Conservation (phyloP, 2,329 filamentous ascomycete species). For the Hypoxylon sp. region DNA sequence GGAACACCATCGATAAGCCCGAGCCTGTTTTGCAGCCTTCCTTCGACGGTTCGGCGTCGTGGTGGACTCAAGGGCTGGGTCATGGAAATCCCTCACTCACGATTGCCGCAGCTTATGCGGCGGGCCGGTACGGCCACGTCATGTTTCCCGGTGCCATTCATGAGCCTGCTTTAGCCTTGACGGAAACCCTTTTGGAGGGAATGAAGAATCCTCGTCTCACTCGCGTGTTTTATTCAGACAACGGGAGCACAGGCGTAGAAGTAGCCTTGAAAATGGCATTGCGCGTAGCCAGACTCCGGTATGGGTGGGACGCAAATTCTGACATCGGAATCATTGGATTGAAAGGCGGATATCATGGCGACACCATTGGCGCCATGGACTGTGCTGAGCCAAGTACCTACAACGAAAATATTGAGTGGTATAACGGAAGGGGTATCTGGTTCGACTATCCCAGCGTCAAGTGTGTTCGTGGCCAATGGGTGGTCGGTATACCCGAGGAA, state of each 20-base stretch:
- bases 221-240: constrained; percentile 87
- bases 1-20: not conserved
- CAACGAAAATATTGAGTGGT: constrained; percentile 91
- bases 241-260: constrained; percentile 86
- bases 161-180: constrained; percentile 79
- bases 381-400: constrained; percentile 82
- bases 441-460: constrained; percentile 83
- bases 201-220: constrained; percentile 75
- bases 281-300: constrained; percentile 75
- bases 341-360: constrained; percentile 87
- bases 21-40: constrained; percentile 70
- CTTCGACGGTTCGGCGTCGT: constrained; percentile 88
- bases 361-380: constrained; percentile 92
- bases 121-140: constrained; percentile 87
- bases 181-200: constrained; percentile 72
- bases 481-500: constrained; percentile 68
- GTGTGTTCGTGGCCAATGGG: constrained; percentile 77
- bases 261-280: constrained; percentile 90
- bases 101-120: constrained; percentile 83
- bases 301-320: constrained; percentile 72
- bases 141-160: constrained; percentile 90
- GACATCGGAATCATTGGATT: constrained; percentile 80
- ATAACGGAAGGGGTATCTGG: constrained; percentile 83
- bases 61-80: constrained; percentile 92
- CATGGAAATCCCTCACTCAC: constrained; percentile 81